phyloP scores from a whole-genome alignment of 768 basidiomycete species.

The Naganishia randhawae region DNA sequence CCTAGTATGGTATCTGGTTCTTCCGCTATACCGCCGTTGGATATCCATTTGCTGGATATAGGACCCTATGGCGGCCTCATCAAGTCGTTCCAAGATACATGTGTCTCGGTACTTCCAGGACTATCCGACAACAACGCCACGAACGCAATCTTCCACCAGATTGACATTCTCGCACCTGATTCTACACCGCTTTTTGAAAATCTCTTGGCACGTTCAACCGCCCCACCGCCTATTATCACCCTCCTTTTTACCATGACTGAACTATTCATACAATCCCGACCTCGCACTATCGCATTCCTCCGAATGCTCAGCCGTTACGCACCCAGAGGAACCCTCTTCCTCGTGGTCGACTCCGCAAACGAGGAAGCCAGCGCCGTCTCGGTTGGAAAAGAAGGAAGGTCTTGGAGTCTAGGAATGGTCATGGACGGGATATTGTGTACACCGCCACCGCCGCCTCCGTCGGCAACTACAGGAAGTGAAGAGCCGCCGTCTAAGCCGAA shows the following conservation, averaged over 20 bases:
- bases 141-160: conserved; percentile 24
- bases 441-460: conserved; percentile 23
- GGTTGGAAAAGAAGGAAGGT: conserved; percentile 40
- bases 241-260: conserved; percentile 49
- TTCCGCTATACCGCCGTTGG: conserved; percentile 8
- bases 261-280: conserved; percentile 46
- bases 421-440: conserved; percentile 28
- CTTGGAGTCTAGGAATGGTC: conserved; percentile 32
- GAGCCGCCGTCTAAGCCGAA: conserved; percentile 5
- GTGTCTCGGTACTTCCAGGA: neutral
- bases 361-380: conserved; percentile 28
- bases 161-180: conserved; percentile 18
- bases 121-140: neutral
- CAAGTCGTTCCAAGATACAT: conserved; percentile 3
- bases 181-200: neutral
- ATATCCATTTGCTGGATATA: conserved; percentile 38
- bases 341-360: conserved; percentile 45
- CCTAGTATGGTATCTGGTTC: neutral
- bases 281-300: conserved; percentile 38
- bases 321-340: conserved; percentile 36
- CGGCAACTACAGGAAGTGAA: neutral
- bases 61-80: conserved; percentile 39
- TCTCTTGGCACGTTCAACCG: neutral
- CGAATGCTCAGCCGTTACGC: conserved; percentile 30
- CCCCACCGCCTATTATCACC: conserved; percentile 39